Base-by-base conservation (phyloP, 148 eudicot species). In the Tetragonia tetragonoides region DNA sequence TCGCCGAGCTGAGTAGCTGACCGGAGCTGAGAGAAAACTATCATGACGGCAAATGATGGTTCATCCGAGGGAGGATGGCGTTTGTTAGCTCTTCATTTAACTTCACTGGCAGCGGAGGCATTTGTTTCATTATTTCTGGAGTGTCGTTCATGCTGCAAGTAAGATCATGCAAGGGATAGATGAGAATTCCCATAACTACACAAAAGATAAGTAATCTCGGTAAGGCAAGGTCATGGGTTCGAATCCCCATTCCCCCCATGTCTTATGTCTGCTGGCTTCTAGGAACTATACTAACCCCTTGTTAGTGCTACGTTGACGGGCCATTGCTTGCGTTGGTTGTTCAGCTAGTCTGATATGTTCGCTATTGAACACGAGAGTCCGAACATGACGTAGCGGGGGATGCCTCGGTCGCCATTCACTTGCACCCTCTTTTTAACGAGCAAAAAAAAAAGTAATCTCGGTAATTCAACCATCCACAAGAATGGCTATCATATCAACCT, bases 61-160 rank as follows among this genome's bases (percentile, higher is more conserved):
- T 83, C 66, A 83, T 39, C 70, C 67, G 80, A 59, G 91, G 92
- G 67, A 95, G 95, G 83, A 91, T 81, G 70, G 89, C 81, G 77
- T 75, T 86, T 16, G 88, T 90, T 18, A 95, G 90, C 44, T 95
- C 97, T 80, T 93, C 97, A 24, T 95, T 90, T 85, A 95, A 77
- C 88, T 91, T 90, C 81, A 93, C 92, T 7, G 97, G 97, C 41
- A 95, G 86, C 0, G 97, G 97, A n/a, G 99, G 99, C 99, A 95
- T 91, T 84, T 90, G 97, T 84, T 86, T 91, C 99, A 95, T 91
- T 76, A 89, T 87, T 79, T 95, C 99, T 8, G 99, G 97, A 75
- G 83, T 83, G 68, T 95, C 97, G 53, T 80, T 86, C 82, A 91
- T 78, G 84, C 97, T 95, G 90, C 92, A 82, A 83, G 60, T 73